Percentiles rank a stretch among this genome's conserved stretches.
Evolutionary conservation across 306 rosid genomes (phyloP).

Genomic region (Begonia loranthoides): DNA sequence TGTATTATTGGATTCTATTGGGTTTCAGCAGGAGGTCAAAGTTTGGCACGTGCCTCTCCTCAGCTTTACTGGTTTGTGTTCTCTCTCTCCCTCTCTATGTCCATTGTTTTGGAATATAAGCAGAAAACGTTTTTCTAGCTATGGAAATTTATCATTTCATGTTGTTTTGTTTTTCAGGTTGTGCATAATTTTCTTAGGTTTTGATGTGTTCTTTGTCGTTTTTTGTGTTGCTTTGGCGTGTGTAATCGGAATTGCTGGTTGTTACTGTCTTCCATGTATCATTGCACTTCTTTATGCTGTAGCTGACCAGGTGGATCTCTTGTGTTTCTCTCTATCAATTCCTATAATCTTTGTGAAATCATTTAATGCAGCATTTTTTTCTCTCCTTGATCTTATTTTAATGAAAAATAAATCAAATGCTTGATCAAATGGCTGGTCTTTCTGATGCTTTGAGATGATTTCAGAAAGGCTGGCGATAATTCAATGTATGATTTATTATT

Average conservation of each 20-base stretch:
- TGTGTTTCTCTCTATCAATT: slow-evolving; percentile 5
- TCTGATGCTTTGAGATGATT: too few relatives aligned
- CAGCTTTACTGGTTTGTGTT: slow-evolving; percentile 79
- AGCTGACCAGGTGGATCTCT: slow-evolving; percentile 72
- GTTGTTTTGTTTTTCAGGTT: slow-evolving; percentile 46
- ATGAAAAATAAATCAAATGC: not conserved
- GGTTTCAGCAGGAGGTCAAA: slow-evolving; percentile 84
- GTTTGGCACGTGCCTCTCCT: slow-evolving; percentile 55
- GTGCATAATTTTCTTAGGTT: slow-evolving; percentile 87
- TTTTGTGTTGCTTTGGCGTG: slow-evolving; percentile 98
- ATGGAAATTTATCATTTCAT: too few relatives aligned
- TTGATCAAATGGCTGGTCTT: too few relatives aligned
- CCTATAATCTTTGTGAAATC: slow-evolving; percentile 7
- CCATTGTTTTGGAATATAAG: too few relatives aligned
- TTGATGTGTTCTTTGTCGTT: slow-evolving; percentile 95
- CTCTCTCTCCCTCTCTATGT: not conserved
- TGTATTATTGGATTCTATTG: slow-evolving; percentile 98
- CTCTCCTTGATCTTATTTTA: slow-evolving; percentile 1
- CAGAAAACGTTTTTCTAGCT: too few relatives aligned
- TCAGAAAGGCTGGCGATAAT: too few relatives aligned
- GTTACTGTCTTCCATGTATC: slow-evolving; percentile 80
- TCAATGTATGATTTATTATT: too few relatives aligned
- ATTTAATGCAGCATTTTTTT: slow-evolving; percentile 1
- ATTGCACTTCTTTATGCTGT: slow-evolving; percentile 75
- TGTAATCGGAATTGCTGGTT: slow-evolving; percentile 83